Evolutionary conservation across 805 yeast species (phyloP).

Genomic region (Wickerhamiella musiphila): DNA sequence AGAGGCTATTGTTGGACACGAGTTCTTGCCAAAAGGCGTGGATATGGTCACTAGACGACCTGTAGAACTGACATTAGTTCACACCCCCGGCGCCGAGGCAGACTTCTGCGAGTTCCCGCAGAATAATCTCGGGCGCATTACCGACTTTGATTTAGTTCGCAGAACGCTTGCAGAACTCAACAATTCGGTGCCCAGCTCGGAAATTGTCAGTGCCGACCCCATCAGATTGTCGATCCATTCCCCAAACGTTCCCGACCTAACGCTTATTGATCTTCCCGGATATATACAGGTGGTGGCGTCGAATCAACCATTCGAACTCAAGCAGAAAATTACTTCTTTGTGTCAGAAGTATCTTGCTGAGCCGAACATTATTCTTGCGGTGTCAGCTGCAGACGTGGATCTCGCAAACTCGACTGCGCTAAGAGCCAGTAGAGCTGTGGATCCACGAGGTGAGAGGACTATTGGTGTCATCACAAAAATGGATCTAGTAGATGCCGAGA

Average conservation of each 20-base stretch:
- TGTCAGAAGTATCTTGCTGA: conserved; percentile 76
- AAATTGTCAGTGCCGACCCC: conserved; percentile 84
- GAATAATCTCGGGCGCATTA: conserved; percentile 58
- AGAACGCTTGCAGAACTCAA: conserved; percentile 73
- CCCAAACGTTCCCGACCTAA: conserved; percentile 78
- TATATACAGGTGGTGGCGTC: conserved; percentile 94
- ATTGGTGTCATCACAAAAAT: conserved; percentile 91
- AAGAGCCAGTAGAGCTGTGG: conserved; percentile 74
- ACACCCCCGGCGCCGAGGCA: conserved; percentile 58
- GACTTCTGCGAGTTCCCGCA: conserved; percentile 92
- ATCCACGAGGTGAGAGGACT: conserved; percentile 89
- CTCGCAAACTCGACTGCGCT: conserved; percentile 90
- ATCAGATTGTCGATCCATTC: conserved; percentile 83
- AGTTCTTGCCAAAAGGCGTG: conserved; percentile 88
- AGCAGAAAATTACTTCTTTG: conserved; percentile 55
- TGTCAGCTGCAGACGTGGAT: conserved; percentile 96
- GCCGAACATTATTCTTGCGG: conserved; percentile 89
- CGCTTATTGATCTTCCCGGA: conserved; percentile 92
- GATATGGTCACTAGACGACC: conserved; percentile 98
- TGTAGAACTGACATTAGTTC: conserved; percentile 80
- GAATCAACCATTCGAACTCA: conserved; percentile 79
- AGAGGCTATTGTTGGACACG: conserved; percentile 95
- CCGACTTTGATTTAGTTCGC: conserved; percentile 81
- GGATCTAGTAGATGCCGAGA: conserved; percentile 68
- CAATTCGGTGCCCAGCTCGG: conserved; percentile 74